phyloP scores from a whole-genome alignment of 2,329 filamentous ascomycete species.

The Aureobasidium sp. region DNA sequence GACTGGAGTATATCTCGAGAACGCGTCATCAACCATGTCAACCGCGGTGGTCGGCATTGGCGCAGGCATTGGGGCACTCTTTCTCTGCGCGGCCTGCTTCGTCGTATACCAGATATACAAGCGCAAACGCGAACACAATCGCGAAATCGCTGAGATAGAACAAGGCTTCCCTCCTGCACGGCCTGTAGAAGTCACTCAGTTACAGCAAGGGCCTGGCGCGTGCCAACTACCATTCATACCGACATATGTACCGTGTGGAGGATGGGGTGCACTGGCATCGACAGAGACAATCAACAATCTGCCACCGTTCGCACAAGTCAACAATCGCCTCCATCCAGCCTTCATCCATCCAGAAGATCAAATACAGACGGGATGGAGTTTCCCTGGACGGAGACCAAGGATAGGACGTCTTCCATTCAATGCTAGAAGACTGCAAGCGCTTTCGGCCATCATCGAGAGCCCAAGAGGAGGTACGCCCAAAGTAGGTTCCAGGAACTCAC shows the following conservation, averaged over 20 bases:
- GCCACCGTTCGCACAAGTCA: not conserved
- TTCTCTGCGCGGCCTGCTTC: conserved; percentile 23
- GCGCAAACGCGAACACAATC: conserved; percentile 22
- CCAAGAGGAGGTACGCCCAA: conserved; percentile 23
- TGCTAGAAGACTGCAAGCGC: conserved; percentile 14
- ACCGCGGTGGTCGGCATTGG: conserved; percentile 22
- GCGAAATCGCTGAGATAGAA: conserved; percentile 24
- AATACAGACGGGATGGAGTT: not conserved
- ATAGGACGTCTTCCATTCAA: conserved; percentile 2
- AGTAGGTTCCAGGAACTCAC: not conserved
- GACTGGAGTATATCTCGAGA: not conserved
- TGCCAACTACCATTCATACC: conserved; percentile 20
- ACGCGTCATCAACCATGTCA: not conserved
- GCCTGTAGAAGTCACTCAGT: not conserved
- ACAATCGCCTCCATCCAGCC: not conserved
- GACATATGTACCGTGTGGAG: conserved; percentile 31
- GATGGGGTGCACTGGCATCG: conserved; percentile 37
- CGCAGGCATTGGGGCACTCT: conserved; percentile 23
- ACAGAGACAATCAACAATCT: conserved; percentile 28
- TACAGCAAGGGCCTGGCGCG: conserved; percentile 19
- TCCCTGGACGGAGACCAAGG: conserved; percentile 5
- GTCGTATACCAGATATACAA: conserved; percentile 22
- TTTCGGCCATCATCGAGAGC: conserved; percentile 36
- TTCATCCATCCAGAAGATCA: conserved; percentile 5
- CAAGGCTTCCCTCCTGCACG: conserved; percentile 15